Evolutionary conservation across 2,329 filamentous ascomycete genomes (phyloP), one percentile per base, ranked within the genome.

Genomic region (Eurotiales sp.): DNA sequence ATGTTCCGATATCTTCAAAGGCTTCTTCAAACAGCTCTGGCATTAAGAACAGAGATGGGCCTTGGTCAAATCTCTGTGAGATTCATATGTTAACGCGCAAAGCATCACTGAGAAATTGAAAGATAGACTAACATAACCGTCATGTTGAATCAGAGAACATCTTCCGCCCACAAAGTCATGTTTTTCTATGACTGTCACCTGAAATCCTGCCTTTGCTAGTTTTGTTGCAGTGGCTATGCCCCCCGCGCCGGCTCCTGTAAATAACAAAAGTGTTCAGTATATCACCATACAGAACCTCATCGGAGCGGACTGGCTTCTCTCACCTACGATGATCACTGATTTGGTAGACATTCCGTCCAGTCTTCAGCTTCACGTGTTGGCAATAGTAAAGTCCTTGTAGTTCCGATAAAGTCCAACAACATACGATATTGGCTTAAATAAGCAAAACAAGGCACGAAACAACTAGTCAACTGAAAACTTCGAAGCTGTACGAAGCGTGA

Each of bases 151-250:
- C 22, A 89, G 69, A 40, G 81, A 86, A 68, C 86, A 90, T 50
- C 87, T 76, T 3, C 87, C 87, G 41, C 87, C 87, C 0, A 82
- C 84, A 64, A 87, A 87, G 51, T 72, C 72, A 62, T 90, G 89
- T 74, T 89, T 89, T 68, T 90, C 87, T n/a, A 90, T 70, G 1
- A 90, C 83, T 0, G 85, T 89, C n/a, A 90, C 86, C 29, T 77
- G 66, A 64, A 85, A 83, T 34, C 86, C 87, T 2, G 85, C 79
- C 62, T 84, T 85, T 45, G 85, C 84, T 10, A 90, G 79, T 41
- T 86, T 81, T 2, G 86, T 86, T 51, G 87, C 84, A 1, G 82
- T 83, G n/a, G 84, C 80, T 37, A 88, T 81, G 53, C 86, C 86
- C 46, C 86, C 87, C 41, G 82, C 82, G 53, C 87, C 87, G 25